Base-by-base conservation (phyloP, 2,329 filamentous ascomycete species). In the Diaporthe amygdali region DNA sequence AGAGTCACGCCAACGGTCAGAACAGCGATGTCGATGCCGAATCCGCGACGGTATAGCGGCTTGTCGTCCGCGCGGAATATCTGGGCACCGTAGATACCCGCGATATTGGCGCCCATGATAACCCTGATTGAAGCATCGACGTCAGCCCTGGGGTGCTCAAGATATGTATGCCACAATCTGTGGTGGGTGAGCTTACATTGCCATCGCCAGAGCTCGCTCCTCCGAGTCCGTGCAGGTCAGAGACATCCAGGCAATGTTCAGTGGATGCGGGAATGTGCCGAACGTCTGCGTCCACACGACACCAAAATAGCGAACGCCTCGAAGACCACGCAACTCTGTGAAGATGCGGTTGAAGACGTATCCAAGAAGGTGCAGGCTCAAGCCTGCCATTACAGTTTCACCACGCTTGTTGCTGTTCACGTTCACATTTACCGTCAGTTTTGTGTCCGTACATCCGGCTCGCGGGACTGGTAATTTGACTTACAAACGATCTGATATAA, bases 91-190 rank as follows among this genome's bases (percentile, higher is more conserved):
- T 89, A 88, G 66, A 91, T 90, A 27, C 88, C 88, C 0, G 88
- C 88, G 32, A 87, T 87, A 74, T 91, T 91, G 59, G 88, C 89
- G 25, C 86, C 86, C 88, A 90, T 90, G 71, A 91, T 89, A 12
- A 64, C 66, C 90, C 83, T 79, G 84, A 85, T 30, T 25, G 49
- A 17, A 32, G n/a, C 2, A 39, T 39, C 15, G 37, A 8, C 9
- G 9, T 64, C n/a, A 64, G 30, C 20, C n/a, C n/a, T n/a, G n/a
- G n/a, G n/a, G n/a, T n/a, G n/a, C 34, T 25, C 20, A 25, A 17
- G 20, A 8, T 20, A 47, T 32, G 25, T 47, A 22, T 17, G n/a
- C n/a, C 47, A 14, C 27, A 22, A n/a, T 12, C 9, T 14, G 12
- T 20, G 39, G 5, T 2, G 20, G 20, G 15, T 17, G 20, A 7